Base-by-base conservation (phyloP, 345 rosid species). In the Orychophragmus violaceus region DNA sequence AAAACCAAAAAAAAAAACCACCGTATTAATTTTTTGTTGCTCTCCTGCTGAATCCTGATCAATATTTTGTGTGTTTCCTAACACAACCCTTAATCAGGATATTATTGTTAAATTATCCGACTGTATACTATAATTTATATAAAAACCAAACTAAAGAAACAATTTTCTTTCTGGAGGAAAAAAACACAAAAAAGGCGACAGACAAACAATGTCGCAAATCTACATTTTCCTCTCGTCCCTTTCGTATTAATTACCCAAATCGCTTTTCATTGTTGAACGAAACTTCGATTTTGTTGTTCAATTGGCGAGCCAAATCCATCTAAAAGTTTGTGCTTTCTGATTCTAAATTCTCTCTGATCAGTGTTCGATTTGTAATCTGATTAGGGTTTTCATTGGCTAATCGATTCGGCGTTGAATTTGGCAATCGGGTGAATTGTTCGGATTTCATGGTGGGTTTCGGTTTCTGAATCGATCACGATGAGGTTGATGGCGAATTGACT, bases 31-130 rank as follows among this genome's bases (percentile, higher is more conserved):
- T n/a, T n/a, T n/a, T n/a, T n/a, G n/a, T n/a, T n/a, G n/a, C n/a
- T n/a, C n/a, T n/a, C n/a, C n/a, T n/a, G n/a, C n/a, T n/a, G n/a
- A n/a, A n/a, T n/a, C n/a, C n/a, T n/a, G n/a, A n/a, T n/a, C n/a
- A n/a, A n/a, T n/a, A n/a, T n/a, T n/a, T n/a, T n/a, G n/a, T n/a
- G 32, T 21, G 3, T n/a, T 51, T 27, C 18, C 14, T 32, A n/a
- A 0, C 30, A 27, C 23, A 69, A 68, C 41, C 33, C 74, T 53
- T 70, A 54, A 62, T 70, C 75, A 70, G 57, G 63, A 42, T 54
- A 71, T 37, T 56, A 10, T 57, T 71, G 76, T 72, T 71, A 62
- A 62, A 19, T 64, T 56, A 57, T 57, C 66, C 5, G 7, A 36
- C 59, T 64, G 54, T 71, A 56, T 23, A 56, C 53, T 71, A 56